These are phyloP conservation scores for Perkinsus chesapeaki DNA, from an alignment of 169 alveolate genomes.

Conservation along the genomic window DNA sequence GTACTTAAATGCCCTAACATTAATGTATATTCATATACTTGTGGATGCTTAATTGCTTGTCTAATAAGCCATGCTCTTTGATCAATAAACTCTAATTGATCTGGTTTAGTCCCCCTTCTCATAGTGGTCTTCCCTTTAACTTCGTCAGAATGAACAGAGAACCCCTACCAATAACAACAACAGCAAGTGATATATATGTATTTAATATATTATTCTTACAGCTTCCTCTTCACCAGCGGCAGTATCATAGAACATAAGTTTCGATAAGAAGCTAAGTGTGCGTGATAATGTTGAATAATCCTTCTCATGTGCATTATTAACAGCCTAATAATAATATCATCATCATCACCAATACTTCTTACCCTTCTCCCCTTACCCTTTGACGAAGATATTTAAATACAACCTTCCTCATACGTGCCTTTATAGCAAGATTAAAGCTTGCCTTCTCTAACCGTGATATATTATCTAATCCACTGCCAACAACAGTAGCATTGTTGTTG, in stretches of 20 bases:
- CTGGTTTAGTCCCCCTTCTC: not conserved
- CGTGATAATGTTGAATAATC: not conserved
- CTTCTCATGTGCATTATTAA: not conserved
- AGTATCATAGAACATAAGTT: not conserved
- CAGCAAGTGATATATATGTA: no score
- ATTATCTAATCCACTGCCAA: not conserved
- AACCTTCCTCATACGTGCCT: conserved; percentile 1
- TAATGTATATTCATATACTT: not conserved
- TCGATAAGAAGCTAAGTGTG: not conserved
- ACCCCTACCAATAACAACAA: not conserved
- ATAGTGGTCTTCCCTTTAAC: not conserved
- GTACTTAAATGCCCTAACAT: not conserved
- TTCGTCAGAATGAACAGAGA: not conserved
- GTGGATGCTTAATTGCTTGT: not conserved
- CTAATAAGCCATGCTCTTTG: not conserved
- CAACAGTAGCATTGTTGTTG: not conserved
- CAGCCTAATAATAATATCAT: not conserved
- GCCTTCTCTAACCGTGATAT: not conserved
- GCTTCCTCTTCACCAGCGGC: not conserved
- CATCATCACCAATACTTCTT: not conserved
- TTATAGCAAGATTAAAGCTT: not conserved
- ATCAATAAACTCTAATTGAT: not conserved
- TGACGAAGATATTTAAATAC: not conserved
- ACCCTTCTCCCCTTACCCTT: not conserved
- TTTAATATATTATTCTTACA: no score